These are phyloP conservation scores for Sambucus nigra DNA, from an alignment of 129 eudicot species.

Conservation along the genomic window DNA sequence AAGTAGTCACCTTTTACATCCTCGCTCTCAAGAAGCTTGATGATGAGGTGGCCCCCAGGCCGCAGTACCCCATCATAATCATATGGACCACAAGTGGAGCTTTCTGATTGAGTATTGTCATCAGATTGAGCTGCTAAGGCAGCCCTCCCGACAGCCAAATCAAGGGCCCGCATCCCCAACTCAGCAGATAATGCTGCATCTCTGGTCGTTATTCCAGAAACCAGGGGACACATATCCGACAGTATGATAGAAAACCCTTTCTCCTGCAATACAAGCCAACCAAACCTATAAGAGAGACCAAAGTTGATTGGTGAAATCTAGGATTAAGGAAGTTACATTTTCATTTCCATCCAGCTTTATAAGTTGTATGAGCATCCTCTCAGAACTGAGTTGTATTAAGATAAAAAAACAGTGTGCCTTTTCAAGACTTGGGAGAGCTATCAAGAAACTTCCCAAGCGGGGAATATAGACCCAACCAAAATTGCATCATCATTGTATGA, in stretches of 20 bases:
- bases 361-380: too few species aligned
- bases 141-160: conserved; percentile 69
- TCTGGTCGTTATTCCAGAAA: conserved; percentile 78
- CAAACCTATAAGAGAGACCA: too few species aligned
- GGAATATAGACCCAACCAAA: too few species aligned
- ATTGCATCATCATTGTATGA: too few species aligned
- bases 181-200: conserved; percentile 89
- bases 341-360: neutral
- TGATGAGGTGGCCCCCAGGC: conserved; percentile 71
- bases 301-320: too few species aligned
- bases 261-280: conserved; percentile 37
- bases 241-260: conserved; percentile 71
- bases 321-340: neutral
- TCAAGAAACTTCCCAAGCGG: too few species aligned
- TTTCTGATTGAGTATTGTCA: conserved; percentile 4
- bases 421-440: too few species aligned
- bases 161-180: conserved; percentile 80
- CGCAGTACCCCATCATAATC: conserved; percentile 34
- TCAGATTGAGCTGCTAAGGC: conserved; percentile 19
- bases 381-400: too few species aligned
- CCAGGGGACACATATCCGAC: conserved; percentile 95
- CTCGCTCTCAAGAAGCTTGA: conserved; percentile 89
- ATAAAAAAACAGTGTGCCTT: too few species aligned
- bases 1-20: conserved; percentile 57
- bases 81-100: neutral